A percentile compares a stretch with the other conserved stretches of the same genome.
phyloP scores from a whole-genome alignment of 371 early-diverging fungal genomes.

The Batrachochytrium dendrobatidis region DNA sequence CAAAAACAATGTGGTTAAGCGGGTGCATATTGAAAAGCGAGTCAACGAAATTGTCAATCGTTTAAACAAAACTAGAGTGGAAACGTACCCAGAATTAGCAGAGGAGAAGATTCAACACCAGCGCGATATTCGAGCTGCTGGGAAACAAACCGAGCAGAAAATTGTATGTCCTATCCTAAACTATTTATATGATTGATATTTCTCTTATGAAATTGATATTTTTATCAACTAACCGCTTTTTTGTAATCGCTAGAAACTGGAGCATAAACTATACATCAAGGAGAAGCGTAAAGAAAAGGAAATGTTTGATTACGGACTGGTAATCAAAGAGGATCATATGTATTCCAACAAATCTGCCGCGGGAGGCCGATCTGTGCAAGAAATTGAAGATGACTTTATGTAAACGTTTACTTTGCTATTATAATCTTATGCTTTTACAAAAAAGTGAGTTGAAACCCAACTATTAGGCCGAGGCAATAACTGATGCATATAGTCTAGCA shows the following conservation, averaged over 20 bases:
- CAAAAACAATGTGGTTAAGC: conserved; percentile 66
- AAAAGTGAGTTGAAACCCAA: too few relatives aligned
- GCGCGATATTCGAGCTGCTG: conserved; percentile 44
- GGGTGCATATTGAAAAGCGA: conserved; percentile 69
- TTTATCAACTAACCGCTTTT: neutral
- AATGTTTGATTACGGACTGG: conserved; percentile 15
- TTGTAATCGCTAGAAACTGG: too few relatives aligned
- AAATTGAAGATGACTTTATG: conserved; percentile 28
- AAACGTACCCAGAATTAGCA: conserved; percentile 65
- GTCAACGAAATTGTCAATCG: conserved; percentile 83
- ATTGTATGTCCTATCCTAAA: conserved; percentile 24
- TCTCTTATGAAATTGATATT: neutral
- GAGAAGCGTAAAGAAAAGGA: conserved; percentile 19
- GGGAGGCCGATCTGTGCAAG: conserved; percentile 11
- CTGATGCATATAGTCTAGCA: too few relatives aligned
- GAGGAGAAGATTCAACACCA: conserved; percentile 63
- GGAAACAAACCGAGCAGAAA: conserved; percentile 44
- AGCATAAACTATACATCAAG: conserved; percentile 15
- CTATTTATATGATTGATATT: neutral
- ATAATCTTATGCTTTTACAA: too few relatives aligned
- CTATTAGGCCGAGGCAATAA: too few relatives aligned
- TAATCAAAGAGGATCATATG: conserved; percentile 30
- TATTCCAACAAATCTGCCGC: conserved; percentile 16
- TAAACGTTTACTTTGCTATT: too few relatives aligned
- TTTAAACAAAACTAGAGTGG: conserved; percentile 85